These are phyloP conservation scores for Arabidopsis suecica DNA, from an alignment of 345 rosid species.

Conservation along the genomic window DNA sequence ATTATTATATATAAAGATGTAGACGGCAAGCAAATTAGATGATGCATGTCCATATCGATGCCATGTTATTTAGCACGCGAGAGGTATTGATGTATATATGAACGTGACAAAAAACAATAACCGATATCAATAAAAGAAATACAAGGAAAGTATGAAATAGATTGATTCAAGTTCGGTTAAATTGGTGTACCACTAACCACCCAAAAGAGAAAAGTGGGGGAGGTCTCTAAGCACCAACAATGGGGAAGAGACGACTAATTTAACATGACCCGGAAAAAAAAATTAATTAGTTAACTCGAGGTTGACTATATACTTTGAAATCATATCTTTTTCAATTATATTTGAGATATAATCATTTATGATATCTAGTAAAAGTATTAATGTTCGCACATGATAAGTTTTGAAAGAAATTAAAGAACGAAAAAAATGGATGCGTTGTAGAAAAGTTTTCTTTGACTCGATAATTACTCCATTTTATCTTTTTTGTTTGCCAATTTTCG, in stretches of 20 bases:
- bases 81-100: conserved; percentile 17
- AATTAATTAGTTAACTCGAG: too few relatives aligned
- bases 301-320: too few relatives aligned
- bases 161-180: neutral
- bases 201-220: too few relatives aligned
- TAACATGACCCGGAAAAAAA: too few relatives aligned
- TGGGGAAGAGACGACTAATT: too few relatives aligned
- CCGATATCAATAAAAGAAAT: conserved; percentile 2
- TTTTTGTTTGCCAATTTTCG: conserved; percentile 19
- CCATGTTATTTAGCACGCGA: conserved; percentile 40
- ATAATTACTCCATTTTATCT: neutral
- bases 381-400: neutral
- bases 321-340: too few relatives aligned
- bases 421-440: neutral
- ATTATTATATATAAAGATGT: conserved; percentile 16
- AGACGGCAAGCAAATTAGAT: conserved; percentile 5
- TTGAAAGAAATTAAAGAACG: neutral
- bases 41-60: conserved; percentile 42
- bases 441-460: conserved; percentile 24
- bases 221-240: too few relatives aligned
- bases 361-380: neutral
- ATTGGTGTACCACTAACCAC: too few relatives aligned
- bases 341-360: too few relatives aligned
- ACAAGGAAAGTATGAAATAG: neutral
- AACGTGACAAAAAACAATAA: conserved; percentile 24